Percentiles rank a stretch among this genome's conserved stretches.
Evolutionary conservation across 352 stramenopile genomes (phyloP).

Genomic region (Globisporangium mamillatum): DNA sequence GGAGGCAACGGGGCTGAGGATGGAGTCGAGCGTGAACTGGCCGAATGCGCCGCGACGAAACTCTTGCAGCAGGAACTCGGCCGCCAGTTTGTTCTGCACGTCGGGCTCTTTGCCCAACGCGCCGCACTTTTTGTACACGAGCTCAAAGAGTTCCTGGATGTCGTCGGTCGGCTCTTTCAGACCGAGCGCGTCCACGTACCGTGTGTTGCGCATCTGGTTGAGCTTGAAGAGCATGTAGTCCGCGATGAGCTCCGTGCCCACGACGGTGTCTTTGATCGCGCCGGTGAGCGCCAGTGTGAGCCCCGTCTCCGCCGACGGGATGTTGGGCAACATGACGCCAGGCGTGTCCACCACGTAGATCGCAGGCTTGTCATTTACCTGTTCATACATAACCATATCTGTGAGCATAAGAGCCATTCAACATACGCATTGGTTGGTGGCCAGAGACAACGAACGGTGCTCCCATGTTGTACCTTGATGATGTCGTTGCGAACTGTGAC

Average conservation of each 20-base stretch:
- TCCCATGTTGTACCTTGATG: slow-evolving; percentile 59
- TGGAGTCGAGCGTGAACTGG: slow-evolving; percentile 78
- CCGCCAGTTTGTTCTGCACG: slow-evolving; percentile 60
- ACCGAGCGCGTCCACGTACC: slow-evolving; percentile 75
- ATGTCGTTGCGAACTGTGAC: slow-evolving; percentile 87
- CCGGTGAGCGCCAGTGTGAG: slow-evolving; percentile 83
- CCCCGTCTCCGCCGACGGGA: slow-evolving; percentile 72
- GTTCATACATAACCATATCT: background rate
- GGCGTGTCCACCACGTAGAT: slow-evolving; percentile 90
- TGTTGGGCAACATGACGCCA: slow-evolving; percentile 87
- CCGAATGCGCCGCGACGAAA: slow-evolving; percentile 77
- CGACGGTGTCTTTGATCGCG: slow-evolving; percentile 85
- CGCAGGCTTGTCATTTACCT: slow-evolving; percentile 83
- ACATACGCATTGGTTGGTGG: background rate
- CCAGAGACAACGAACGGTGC: background rate
- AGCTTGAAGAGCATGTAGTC: slow-evolving; percentile 89
- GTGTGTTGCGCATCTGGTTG: slow-evolving; percentile 75
- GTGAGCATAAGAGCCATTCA: background rate
- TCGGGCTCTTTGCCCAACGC: slow-evolving; percentile 77
- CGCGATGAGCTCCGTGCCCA: slow-evolving; percentile 83
- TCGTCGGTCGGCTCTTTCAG: slow-evolving; percentile 69
- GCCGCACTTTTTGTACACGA: slow-evolving; percentile 65
- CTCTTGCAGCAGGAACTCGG: slow-evolving; percentile 67
- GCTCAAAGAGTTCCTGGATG: slow-evolving; percentile 62
- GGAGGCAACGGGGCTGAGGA: slow-evolving; percentile 17